Conservation (phyloP, 805 yeast genomes). For the Starmerella roubikii region DNA sequence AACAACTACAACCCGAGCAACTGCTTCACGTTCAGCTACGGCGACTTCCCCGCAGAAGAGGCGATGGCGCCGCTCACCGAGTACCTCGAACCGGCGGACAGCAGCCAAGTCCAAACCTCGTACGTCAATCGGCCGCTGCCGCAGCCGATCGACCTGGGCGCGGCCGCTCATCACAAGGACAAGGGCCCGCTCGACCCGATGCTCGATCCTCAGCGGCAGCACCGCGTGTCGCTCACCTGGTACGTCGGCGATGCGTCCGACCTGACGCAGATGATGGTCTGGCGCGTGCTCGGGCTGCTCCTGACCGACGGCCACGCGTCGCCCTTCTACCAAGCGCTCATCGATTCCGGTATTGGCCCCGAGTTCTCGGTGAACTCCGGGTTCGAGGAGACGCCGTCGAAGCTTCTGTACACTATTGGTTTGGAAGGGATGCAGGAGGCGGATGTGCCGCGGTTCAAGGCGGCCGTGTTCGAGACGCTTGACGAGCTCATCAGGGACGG, state of each 20-base stretch:
- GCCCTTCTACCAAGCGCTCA: conserved; percentile 71
- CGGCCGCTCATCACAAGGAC: conserved; percentile 28
- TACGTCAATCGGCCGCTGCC: conserved; percentile 9
- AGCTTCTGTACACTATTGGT: conserved; percentile 71
- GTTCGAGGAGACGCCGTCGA: conserved; percentile 64
- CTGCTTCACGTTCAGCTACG: conserved; percentile 76
- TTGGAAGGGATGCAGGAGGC: conserved; percentile 54
- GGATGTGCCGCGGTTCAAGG: conserved; percentile 35
- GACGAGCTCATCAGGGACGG: conserved; percentile 31
- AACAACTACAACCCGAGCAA: conserved; percentile 81
- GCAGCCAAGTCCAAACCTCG: neutral
- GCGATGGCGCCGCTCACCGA: conserved; percentile 17
- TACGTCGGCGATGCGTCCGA: conserved; percentile 59
- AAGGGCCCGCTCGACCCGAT: conserved; percentile 77
- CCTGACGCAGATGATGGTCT: conserved; percentile 53
- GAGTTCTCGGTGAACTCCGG: conserved; percentile 86
- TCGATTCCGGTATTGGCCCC: conserved; percentile 72
- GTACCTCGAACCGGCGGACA: conserved; percentile 13
- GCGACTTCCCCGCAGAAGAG: conserved; percentile 35
- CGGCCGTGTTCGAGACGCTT: conserved; percentile 36
- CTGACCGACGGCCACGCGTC: conserved; percentile 86
- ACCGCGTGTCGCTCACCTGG: conserved; percentile 81
- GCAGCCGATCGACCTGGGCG: conserved; percentile 35
- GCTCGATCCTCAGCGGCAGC: conserved; percentile 50
- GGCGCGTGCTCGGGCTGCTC: conserved; percentile 56